A percentile compares a stretch with the other conserved stretches of the same genome.
These are phyloP conservation scores for Rhytidhysteron rufulum DNA, from an alignment of 2,329 filamentous ascomycete genomes.

Conservation along the genomic window DNA sequence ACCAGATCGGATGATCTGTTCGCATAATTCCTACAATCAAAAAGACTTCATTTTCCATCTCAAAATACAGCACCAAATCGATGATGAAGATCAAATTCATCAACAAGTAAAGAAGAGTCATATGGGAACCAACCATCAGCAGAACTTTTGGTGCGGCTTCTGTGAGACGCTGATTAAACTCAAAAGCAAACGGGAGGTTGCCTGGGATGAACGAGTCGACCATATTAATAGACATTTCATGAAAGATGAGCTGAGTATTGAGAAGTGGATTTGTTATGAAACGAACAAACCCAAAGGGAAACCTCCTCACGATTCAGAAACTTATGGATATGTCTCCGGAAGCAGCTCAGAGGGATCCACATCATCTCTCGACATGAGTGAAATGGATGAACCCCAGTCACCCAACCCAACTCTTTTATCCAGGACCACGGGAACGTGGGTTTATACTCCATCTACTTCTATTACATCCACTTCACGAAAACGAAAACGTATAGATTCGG, in stretches of 20 bases:
- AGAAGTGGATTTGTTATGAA: conserved; percentile 53
- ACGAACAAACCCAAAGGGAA: conserved; percentile 32
- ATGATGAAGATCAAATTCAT: conserved; percentile 33
- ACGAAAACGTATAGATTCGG: not conserved
- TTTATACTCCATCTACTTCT: not conserved
- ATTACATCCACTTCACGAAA: not conserved
- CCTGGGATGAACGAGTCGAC: conserved; percentile 60
- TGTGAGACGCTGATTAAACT: conserved; percentile 59
- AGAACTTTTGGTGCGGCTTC: conserved; percentile 84
- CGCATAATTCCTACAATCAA: conserved; percentile 54
- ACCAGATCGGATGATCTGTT: conserved; percentile 42
- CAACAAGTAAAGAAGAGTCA: conserved; percentile 51
- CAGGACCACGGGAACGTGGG: not conserved
- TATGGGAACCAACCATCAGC: conserved; percentile 62
- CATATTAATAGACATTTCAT: conserved; percentile 74
- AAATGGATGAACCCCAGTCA: not conserved
- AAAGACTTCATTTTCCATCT: conserved; percentile 63
- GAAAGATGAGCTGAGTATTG: conserved; percentile 51
- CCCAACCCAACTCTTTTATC: not conserved
- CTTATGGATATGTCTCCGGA: too few species aligned
- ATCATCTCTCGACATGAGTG: conserved; percentile 2
- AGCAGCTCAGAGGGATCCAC: conserved; percentile 12
- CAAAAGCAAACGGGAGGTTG: conserved; percentile 47
- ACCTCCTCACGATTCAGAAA: too few species aligned
- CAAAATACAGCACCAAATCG: conserved; percentile 43